A percentile compares a stretch with the other conserved stretches of the same genome.
Evolutionary conservation across 1,284 basidiomycete genomes (phyloP).

Genomic region (Moniliella sp.): DNA sequence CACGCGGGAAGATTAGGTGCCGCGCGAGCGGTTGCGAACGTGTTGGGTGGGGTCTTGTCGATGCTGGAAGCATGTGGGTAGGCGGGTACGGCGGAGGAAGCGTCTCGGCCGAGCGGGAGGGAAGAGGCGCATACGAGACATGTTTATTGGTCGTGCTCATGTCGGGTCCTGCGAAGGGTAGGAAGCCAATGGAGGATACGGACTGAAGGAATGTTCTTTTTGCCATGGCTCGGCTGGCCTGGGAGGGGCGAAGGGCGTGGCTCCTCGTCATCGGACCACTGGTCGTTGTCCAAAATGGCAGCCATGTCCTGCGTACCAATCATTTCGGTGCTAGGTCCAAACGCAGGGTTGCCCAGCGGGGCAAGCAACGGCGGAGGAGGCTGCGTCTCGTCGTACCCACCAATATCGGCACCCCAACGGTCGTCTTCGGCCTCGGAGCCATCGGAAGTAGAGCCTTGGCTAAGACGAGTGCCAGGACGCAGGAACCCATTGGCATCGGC

Average conservation of each 20-base stretch:
- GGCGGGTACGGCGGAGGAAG: background rate
- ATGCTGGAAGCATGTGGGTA: background rate
- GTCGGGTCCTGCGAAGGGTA: background rate
- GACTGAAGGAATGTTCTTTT: background rate
- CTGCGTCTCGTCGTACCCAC: constrained; percentile 24
- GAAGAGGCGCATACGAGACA: background rate
- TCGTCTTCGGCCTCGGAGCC: constrained; percentile 50
- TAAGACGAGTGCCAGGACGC: background rate
- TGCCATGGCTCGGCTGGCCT: background rate
- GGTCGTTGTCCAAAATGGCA: constrained; percentile 18
- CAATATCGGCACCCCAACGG: constrained; percentile 51
- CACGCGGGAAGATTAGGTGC: too few relatives aligned
- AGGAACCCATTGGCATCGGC: too few relatives aligned
- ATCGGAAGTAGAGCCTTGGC: constrained; percentile 23
- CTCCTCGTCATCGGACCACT: too few relatives aligned
- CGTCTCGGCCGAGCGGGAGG: background rate
- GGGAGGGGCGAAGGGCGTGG: background rate
- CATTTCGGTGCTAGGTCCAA: constrained; percentile 15
- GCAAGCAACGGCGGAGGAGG: constrained; percentile 17
- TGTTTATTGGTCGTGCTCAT: background rate
- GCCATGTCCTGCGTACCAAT: constrained; percentile 21
- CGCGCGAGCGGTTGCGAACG: too few relatives aligned
- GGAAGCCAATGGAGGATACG: background rate
- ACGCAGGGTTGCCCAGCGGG: constrained; percentile 17
- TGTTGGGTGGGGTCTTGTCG: background rate